Base-by-base conservation (phyloP, 1,139 yeast species). In the Zygosaccharomyces pseudobailii region DNA sequence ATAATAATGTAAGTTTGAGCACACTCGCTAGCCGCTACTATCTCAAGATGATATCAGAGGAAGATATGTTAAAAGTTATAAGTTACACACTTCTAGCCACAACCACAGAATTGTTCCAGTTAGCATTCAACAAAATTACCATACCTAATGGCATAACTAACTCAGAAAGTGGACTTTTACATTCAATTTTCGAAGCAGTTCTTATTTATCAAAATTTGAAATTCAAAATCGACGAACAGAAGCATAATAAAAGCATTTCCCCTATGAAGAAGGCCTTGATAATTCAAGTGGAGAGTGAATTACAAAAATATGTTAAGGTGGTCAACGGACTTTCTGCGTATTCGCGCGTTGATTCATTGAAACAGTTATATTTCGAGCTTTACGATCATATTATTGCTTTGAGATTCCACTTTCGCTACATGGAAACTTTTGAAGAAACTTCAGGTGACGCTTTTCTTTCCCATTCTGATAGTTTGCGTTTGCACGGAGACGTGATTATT, bases 31-130 rank as follows among this genome's bases (percentile, higher is more conserved):
- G 60, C 20, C 60, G 68, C 3, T 61, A 57, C 42, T 63, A 55
- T 47, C 47, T 54, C 17, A 57, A 58, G 17, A 63, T 63, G 33
- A 46, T 70, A 3, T 48, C 72, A 2, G 89, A 84, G 51, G 67
- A 67, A 6, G 75, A 71, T 4, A 73, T 88, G 3, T 58, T 86
- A 43, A 71, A 72, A 10, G 83, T 78, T 53, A 67, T 87, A 4
- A 78, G 85, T 3, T 89, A 78, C 62, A 78, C 87, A 0, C 67
- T 90, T 28, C 73, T 84, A 22, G 97, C 96, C 0, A 74, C 87
- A 6, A 84, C 86, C 40, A 82, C 95, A 1, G 76, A 75, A 36
- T 57, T 80, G 36, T 76, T 88, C 43, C 73, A 78, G 1, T 76
- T 84, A 5, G 65, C 65, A 5, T 56, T 61, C 10, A 67, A 70